A percentile compares a stretch with the other conserved stretches of the same genome.
Evolutionary conservation across 176 grass and related monocot genomes (phyloP).

Genomic region (Avena atlantica): DNA sequence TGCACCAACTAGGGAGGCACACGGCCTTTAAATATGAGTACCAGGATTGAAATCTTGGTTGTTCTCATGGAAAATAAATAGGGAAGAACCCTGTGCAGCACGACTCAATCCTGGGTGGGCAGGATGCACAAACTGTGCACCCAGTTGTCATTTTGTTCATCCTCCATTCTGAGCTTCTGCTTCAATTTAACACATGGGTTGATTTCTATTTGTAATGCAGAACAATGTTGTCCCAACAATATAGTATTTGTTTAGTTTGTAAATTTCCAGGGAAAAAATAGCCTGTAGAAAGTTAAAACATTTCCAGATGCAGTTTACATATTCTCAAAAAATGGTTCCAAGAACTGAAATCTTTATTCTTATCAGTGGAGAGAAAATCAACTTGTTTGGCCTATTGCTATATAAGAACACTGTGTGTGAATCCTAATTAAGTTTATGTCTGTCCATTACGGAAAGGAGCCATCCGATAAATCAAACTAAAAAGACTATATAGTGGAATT

Average conservation of each 20-base stretch:
- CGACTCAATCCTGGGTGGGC: neutral
- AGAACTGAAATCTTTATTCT: neutral
- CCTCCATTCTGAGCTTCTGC: neutral
- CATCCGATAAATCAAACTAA: neutral
- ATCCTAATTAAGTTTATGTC: neutral
- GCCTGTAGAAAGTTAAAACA: no score
- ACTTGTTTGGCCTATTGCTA: neutral
- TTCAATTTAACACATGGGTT: neutral
- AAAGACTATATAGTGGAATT: no score
- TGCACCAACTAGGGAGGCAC: neutral
- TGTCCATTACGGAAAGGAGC: neutral
- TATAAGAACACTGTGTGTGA: neutral
- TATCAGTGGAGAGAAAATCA: neutral
- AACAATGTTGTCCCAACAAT: neutral
- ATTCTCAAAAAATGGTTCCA: neutral
- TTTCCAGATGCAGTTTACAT: neutral
- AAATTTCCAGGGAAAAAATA: no score
- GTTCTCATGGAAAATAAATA: neutral
- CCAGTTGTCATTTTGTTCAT: neutral
- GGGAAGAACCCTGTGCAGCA: neutral
- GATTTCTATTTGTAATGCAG: neutral
- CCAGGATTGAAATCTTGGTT: neutral
- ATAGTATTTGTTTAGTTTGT: no score
- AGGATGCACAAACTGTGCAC: neutral
- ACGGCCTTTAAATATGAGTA: neutral